These are phyloP conservation scores for Cyberlindnera japonica DNA, from an alignment of 805 yeast species.

Conservation along the genomic window DNA sequence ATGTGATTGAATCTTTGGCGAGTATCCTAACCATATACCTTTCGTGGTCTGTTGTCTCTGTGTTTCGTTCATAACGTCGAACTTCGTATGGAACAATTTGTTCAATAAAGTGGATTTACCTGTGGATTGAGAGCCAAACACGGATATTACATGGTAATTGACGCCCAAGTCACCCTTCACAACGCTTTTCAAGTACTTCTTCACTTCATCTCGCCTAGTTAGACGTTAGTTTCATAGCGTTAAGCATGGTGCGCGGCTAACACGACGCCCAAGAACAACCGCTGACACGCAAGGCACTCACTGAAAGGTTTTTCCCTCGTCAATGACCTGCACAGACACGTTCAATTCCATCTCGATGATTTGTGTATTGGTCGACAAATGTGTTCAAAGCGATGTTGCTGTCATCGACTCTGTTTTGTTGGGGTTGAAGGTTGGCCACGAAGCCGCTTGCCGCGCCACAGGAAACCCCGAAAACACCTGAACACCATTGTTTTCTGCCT, in stretches of 20 bases:
- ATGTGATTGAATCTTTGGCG: conserved; percentile 35
- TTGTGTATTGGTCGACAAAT: background rate
- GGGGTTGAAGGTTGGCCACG: too few species aligned
- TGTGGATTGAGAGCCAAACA: conserved; percentile 95
- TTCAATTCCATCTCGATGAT: conserved; percentile 8
- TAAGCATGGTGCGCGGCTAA: too few species aligned
- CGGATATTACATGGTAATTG: conserved; percentile 86
- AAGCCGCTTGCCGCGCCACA: too few species aligned
- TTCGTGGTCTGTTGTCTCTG: conserved; percentile 87
- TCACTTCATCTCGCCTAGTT: conserved; percentile 12
- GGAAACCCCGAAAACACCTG: too few species aligned
- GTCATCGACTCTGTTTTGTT: too few species aligned
- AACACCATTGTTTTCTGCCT: too few species aligned
- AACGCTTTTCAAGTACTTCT: conserved; percentile 30
- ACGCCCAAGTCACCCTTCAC: conserved; percentile 50
- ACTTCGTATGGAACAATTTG: conserved; percentile 76
- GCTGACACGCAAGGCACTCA: conserved; percentile 6
- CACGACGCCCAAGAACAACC: too few species aligned
- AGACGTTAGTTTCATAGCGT: background rate
- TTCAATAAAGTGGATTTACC: conserved; percentile 94
- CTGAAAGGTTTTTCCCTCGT: conserved; percentile 49
- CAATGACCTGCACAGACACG: conserved; percentile 47
- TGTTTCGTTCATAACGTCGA: conserved; percentile 90
- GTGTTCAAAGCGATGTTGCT: too few species aligned
- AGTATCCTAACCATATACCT: conserved; percentile 74